These are phyloP conservation scores for Carpinus viminea DNA, from an alignment of 306 rosid species.

Conservation along the genomic window DNA sequence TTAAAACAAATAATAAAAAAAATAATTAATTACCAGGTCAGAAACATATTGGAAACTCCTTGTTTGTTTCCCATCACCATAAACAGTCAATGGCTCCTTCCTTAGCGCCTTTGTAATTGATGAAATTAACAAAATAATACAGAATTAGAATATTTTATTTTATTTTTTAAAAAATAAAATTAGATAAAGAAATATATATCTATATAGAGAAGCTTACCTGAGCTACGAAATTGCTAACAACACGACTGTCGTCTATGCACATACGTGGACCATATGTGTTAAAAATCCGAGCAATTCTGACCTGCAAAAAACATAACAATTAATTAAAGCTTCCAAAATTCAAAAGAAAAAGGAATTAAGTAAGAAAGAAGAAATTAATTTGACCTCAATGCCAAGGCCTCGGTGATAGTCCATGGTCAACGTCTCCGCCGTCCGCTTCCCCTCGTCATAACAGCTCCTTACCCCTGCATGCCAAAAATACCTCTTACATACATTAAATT, in stretches of 20 bases:
- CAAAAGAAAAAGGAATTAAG: no score
- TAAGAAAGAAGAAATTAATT: neutral
- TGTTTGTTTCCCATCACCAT: constrained; percentile 94
- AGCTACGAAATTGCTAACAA: constrained; percentile 91
- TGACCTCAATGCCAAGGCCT: constrained; percentile 92
- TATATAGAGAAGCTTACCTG: constrained; percentile 50
- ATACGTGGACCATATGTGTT: constrained; percentile 91
- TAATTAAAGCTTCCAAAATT: neutral
- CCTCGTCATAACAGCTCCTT: constrained; percentile 93
- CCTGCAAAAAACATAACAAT: constrained; percentile 38
- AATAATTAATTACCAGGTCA: constrained; percentile 64
- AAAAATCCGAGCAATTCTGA: constrained; percentile 88
- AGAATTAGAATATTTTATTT: no score
- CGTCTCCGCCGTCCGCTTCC: constrained; percentile 94
- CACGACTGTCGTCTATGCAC: constrained; percentile 94
- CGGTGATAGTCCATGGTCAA: constrained; percentile 89
- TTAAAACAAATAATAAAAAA: neutral
- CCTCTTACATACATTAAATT: no score
- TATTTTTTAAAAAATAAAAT: neutral
- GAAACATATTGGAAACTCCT: constrained; percentile 95
- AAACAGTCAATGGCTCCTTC: constrained; percentile 94
- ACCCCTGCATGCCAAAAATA: constrained; percentile 52
- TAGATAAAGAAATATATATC: neutral
- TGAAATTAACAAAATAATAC: neutral
- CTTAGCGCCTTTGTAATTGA: constrained; percentile 61